Conservation (phyloP, 2,329 filamentous ascomycete genomes). For the Dothidotthia symphoricarpi region DNA sequence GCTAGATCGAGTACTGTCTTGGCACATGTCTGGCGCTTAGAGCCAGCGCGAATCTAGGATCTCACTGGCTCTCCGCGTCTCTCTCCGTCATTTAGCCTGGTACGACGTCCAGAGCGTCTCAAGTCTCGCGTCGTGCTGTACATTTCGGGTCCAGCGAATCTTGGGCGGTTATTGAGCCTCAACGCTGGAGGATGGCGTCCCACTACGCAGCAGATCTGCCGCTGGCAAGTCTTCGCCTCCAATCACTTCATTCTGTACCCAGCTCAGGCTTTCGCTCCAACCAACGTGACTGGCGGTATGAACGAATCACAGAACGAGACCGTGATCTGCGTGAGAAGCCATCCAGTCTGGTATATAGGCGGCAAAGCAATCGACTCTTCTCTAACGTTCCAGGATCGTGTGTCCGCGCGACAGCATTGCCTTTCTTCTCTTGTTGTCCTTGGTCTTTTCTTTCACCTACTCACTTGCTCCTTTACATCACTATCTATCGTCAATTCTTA, state of each 20-base stretch:
- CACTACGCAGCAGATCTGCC: slow-evolving; percentile 26
- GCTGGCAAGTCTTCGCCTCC: slow-evolving; percentile 23
- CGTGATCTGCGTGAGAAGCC: slow-evolving; percentile 20
- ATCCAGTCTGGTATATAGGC: slow-evolving; percentile 28
- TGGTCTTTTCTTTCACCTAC: background rate
- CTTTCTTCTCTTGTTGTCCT: background rate
- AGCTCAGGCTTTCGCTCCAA: slow-evolving; percentile 24
- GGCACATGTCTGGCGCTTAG: slow-evolving; percentile 25
- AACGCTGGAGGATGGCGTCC: slow-evolving; percentile 33
- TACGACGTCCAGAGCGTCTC: slow-evolving; percentile 39
- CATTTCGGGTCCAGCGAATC: slow-evolving; percentile 39
- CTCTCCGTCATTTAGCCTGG: slow-evolving; percentile 22
- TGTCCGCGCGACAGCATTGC: slow-evolving; percentile 13
- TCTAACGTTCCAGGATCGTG: background rate
- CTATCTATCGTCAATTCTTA: too few relatives aligned
- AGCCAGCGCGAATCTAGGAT: slow-evolving; percentile 12
- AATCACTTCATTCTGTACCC: slow-evolving; percentile 31
- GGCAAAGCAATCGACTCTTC: slow-evolving; percentile 17
- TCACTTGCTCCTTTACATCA: too few relatives aligned
- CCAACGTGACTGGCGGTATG: slow-evolving; percentile 27
- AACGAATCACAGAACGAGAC: slow-evolving; percentile 25
- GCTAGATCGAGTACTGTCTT: too few relatives aligned
- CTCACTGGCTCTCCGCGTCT: slow-evolving; percentile 25
- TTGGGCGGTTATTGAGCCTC: slow-evolving; percentile 38
- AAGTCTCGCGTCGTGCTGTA: slow-evolving; percentile 34